Percentiles rank a stretch among this genome's conserved stretches.
Evolutionary conservation across 106 monocot genomes (phyloP).

Genomic region (Agapanthus africanus): DNA sequence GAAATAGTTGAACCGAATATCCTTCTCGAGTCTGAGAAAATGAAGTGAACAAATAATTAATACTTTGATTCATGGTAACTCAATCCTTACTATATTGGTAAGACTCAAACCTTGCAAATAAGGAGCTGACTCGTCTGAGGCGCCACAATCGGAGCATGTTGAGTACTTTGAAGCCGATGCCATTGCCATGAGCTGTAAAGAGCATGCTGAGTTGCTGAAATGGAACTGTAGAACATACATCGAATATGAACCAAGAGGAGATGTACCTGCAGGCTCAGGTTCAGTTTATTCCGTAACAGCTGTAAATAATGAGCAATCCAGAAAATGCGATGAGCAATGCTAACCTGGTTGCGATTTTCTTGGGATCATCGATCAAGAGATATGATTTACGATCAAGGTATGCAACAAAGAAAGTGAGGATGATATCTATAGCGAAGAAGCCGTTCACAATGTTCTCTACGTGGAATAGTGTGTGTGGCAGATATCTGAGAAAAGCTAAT

Average conservation of each 20-base stretch:
- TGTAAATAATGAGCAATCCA: too few relatives aligned
- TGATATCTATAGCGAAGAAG: slow-evolving; percentile 62
- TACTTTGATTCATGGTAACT: background rate
- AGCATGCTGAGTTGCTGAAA: slow-evolving; percentile 54
- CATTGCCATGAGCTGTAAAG: slow-evolving; percentile 21
- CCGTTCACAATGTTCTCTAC: slow-evolving; percentile 46
- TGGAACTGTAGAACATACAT: slow-evolving; percentile 55
- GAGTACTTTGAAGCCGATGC: slow-evolving; percentile 43
- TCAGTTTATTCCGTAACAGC: too few relatives aligned
- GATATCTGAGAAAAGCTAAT: slow-evolving; percentile 49
- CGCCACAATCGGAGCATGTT: slow-evolving; percentile 70
- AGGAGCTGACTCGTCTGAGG: slow-evolving; percentile 50
- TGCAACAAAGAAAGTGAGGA: slow-evolving; percentile 71
- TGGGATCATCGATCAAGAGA: slow-evolving; percentile 49
- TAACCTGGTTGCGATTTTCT: slow-evolving; percentile 57
- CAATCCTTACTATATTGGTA: background rate
- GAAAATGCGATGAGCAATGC: background rate
- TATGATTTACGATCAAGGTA: slow-evolving; percentile 45
- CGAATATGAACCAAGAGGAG: slow-evolving; percentile 66
- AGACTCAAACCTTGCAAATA: slow-evolving; percentile 55
- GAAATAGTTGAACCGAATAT: slow-evolving; percentile 72
- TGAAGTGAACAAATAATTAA: background rate
- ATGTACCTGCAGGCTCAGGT: slow-evolving; percentile 38
- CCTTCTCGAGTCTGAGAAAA: slow-evolving; percentile 61
- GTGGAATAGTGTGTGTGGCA: slow-evolving; percentile 28